Percentiles rank a stretch among this genome's conserved stretches.
Evolutionary conservation across 1,284 basidiomycete genomes (phyloP).

Genomic region (Apiotrichum gracile): DNA sequence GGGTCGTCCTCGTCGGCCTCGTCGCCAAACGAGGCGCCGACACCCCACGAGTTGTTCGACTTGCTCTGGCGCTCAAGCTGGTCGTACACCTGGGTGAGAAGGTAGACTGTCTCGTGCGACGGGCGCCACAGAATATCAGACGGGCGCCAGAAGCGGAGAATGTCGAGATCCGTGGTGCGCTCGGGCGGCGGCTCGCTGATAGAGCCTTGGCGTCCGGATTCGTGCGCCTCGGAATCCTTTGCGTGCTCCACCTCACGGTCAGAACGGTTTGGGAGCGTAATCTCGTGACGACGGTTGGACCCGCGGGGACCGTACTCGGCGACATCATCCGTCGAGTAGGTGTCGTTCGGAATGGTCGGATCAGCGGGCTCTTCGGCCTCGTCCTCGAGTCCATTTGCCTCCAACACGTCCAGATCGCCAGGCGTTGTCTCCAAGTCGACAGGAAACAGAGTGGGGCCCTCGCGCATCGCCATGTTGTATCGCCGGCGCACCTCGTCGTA

Average conservation of each 20-base stretch:
- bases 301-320: conserved; percentile 16
- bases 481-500: conserved; percentile 42
- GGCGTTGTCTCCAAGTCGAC: conserved; percentile 46
- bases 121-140: conserved; percentile 40
- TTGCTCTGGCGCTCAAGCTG: conserved; percentile 29
- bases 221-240: no score
- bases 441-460: conserved; percentile 39
- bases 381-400: conserved; percentile 5
- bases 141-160: conserved; percentile 35
- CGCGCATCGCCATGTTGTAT: conserved; percentile 18
- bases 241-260: no score
- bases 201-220: no score
- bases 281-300: conserved; percentile 29
- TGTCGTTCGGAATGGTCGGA: no score
- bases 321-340: no score
- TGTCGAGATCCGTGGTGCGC: conserved; percentile 2
- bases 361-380: neutral
- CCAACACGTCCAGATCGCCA: neutral
- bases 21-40: conserved; percentile 19
- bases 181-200: no score
- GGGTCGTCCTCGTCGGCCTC: conserved; percentile 22
- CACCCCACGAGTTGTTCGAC: conserved; percentile 13
- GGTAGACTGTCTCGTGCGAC: conserved; percentile 21
- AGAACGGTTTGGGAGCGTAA: neutral
- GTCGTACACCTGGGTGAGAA: conserved; percentile 32